Base-by-base conservation (phyloP, 1,284 basidiomycete species). In the Pseudozyma hubeiensis region DNA sequence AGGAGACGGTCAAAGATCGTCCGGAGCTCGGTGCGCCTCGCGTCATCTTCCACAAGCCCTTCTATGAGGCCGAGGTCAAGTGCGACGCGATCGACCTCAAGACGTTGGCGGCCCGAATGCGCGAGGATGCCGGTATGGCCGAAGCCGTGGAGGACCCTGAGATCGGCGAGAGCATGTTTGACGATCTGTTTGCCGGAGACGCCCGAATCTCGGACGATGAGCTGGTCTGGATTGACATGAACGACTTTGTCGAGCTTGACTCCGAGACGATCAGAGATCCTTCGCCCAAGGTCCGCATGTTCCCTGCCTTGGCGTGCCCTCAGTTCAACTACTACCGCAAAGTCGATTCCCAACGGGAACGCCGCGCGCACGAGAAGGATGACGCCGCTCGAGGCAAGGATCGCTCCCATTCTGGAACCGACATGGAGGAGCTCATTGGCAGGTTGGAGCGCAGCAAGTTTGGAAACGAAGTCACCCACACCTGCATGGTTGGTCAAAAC, bases 1-100 rank as follows among this genome's bases (percentile, higher is more conserved):
- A 96, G 84, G 93, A 96, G 85, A 86, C 85, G 24, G 58, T 82
- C 40, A 82, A 86, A 17, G 87, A 88, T 47, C 73, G 73, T 5
- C 80, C 81, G 9, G 81, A 83, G 52, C 71, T 81, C 41, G 76
- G 68, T 10, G 80, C 77, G 34, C 77, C 77, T 0, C 31, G 91
- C 91, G 83, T 70, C 39, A 64, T 69, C 37, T 75, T 81, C 47
- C 91, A 92, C 85, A 97, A 97, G 84, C 90, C 92, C 2, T 94
- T 98, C 86, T 94, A 94, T 81, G 92, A 93, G n/a, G 92, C 91
- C 35, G 94, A 97, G 85, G 89, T 96, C 7, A 89, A 93, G 37
- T 86, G 94, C 77, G 90, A 90, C 79, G 89, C 90, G 7, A 86
- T 96, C 40, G 91, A 94, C 63, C 86, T 97, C 46, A 91, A 92